A percentile compares a stretch with the other conserved stretches of the same genome.
phyloP scores from a whole-genome alignment of 345 rosid species.

The Populus simonii region DNA sequence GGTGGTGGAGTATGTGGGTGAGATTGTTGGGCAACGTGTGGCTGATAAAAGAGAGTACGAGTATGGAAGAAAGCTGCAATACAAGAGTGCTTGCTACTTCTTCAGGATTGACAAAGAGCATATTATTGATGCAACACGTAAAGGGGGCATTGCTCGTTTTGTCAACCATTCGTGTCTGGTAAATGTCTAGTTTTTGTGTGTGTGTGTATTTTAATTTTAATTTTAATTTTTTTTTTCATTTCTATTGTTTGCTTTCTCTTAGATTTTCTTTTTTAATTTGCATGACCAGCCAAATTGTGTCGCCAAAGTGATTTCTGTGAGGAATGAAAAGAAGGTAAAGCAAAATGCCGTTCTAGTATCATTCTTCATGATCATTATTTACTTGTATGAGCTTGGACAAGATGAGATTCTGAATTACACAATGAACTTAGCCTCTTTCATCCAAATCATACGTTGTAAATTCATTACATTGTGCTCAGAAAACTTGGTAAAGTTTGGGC shows the following conservation, averaged over 20 bases:
- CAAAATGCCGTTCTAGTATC: neutral
- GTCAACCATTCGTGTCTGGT: conserved; percentile 64
- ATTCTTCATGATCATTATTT: too few species aligned
- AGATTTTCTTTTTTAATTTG: conserved; percentile 1
- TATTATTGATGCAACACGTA: conserved; percentile 54
- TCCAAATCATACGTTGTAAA: neutral
- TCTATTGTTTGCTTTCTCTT: conserved; percentile 6
- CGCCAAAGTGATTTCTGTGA: conserved; percentile 51
- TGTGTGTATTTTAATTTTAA: too few species aligned
- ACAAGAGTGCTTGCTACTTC: conserved; percentile 57
- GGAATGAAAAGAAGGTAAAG: conserved; percentile 56
- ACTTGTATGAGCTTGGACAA: neutral
- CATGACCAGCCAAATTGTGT: conserved; percentile 55
- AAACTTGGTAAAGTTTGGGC: neutral
- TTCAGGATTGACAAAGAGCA: conserved; percentile 63
- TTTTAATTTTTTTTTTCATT: neutral
- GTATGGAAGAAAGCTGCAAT: conserved; percentile 54
- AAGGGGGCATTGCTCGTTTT: conserved; percentile 61
- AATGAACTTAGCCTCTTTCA: neutral
- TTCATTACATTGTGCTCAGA: neutral
- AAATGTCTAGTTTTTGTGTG: conserved; percentile 10
- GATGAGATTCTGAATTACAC: neutral
- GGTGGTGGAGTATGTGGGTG: conserved; percentile 64
- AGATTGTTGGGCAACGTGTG: conserved; percentile 50
- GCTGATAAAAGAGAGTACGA: conserved; percentile 54